phyloP scores from a whole-genome alignment of 495 filamentous ascomycete species.

The Aspergillus bridgeri region DNA sequence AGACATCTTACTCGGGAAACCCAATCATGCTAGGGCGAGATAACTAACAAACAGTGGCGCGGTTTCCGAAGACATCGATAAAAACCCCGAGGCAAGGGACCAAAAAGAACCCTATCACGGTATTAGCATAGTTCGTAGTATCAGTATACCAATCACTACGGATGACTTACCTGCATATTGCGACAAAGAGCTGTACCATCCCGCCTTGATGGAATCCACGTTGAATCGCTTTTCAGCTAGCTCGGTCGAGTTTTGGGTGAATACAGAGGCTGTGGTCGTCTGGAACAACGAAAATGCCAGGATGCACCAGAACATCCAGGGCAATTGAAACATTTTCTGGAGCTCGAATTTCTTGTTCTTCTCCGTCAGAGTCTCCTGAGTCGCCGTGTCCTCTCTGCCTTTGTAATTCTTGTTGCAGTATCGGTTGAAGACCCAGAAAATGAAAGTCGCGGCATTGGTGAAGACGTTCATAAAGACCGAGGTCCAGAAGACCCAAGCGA shows the following conservation, averaged over 20 bases:
- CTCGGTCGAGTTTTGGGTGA: conserved; percentile 44
- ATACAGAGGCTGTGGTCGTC: conserved; percentile 37
- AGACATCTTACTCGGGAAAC: no score
- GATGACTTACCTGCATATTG: conserved; percentile 42
- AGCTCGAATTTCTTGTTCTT: conserved; percentile 46
- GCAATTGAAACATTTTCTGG: conserved; percentile 39
- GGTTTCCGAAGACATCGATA: conserved; percentile 42
- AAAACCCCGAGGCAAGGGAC: conserved; percentile 42
- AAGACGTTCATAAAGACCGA: conserved; percentile 49
- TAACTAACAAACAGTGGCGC: conserved; percentile 38
- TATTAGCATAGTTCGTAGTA: background rate
- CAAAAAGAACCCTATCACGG: conserved; percentile 32
- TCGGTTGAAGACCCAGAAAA: conserved; percentile 42
- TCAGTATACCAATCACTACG: no score
- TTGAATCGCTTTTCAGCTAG: conserved; percentile 42
- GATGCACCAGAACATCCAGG: conserved; percentile 44
- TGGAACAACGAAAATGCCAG: conserved; percentile 43
- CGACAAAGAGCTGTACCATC: conserved; percentile 43
- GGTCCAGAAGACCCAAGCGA: conserved; percentile 45
- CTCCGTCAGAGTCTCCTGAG: conserved; percentile 39
- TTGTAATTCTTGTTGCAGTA: conserved; percentile 32
- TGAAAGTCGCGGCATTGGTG: conserved; percentile 35
- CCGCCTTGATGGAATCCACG: conserved; percentile 37
- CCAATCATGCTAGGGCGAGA: no score
- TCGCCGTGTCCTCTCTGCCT: conserved; percentile 34